Conservation (phyloP, 2,329 filamentous ascomycete species). For the Metarhizium album region DNA sequence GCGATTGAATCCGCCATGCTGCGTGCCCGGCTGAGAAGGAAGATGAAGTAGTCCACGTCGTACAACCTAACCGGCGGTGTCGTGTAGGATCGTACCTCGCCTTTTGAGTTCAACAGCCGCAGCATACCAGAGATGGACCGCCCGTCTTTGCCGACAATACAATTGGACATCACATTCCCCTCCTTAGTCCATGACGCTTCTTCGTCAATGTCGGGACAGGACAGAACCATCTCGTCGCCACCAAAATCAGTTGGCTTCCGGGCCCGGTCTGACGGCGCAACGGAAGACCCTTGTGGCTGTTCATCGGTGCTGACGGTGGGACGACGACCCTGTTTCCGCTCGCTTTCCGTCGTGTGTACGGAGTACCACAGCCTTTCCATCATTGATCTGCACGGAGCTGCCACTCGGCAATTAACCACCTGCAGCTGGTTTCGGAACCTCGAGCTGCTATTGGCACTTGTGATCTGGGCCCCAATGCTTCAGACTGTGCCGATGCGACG, state of each 20-base stretch:
- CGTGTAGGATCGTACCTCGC: too few species aligned
- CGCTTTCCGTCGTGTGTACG: slow-evolving; percentile 1
- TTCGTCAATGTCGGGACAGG: not conserved
- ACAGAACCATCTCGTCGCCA: not conserved
- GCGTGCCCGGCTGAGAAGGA: too few species aligned
- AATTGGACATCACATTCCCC: too few species aligned
- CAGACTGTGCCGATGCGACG: not conserved
- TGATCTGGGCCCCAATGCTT: not conserved
- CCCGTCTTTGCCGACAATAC: not conserved
- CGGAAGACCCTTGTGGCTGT: slow-evolving; percentile 4
- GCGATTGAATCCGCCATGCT: not conserved
- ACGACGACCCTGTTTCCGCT: slow-evolving; percentile 3
- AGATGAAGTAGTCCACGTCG: not conserved
- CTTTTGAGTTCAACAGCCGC: too few species aligned
- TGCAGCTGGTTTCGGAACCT: not conserved
- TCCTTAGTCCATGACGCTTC: not conserved
- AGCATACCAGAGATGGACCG: not conserved
- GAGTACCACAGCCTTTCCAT: not conserved
- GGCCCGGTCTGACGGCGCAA: slow-evolving; percentile 3
- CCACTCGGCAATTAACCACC: not conserved
- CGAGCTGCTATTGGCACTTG: not conserved
- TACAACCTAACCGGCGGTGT: not conserved
- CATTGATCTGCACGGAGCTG: not conserved
- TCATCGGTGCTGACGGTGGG: slow-evolving; percentile 6
- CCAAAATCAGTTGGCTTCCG: slow-evolving; percentile 2